Percentiles rank a stretch among this genome's conserved stretches.
Evolutionary conservation across 2,329 filamentous ascomycete species (phyloP).

Genomic region (Ophioceras dolichostomum): DNA sequence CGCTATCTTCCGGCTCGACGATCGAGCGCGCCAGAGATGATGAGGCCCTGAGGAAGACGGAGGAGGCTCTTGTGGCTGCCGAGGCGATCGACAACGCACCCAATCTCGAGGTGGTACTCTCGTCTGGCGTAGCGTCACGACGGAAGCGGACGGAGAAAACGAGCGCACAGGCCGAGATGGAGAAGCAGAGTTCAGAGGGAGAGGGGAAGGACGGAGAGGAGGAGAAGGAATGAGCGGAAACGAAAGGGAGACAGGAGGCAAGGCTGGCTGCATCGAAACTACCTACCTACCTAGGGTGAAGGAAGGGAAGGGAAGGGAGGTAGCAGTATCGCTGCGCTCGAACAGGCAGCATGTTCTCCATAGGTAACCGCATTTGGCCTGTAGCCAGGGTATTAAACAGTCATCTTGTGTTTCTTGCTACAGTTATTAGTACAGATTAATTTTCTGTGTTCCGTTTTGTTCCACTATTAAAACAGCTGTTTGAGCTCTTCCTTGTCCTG

Average conservation of each 20-base stretch:
- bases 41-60: too few relatives aligned
- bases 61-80: too few relatives aligned
- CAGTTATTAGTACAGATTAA: neutral
- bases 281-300: too few relatives aligned
- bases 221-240: neutral
- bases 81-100: neutral
- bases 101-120: neutral
- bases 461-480: neutral
- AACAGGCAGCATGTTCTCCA: neutral
- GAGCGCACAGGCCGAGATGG: neutral
- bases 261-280: neutral
- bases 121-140: neutral
- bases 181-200: neutral
- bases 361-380: neutral
- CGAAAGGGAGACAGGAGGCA: neutral
- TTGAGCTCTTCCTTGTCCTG: conserved; percentile 9
- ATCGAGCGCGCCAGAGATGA: too few relatives aligned
- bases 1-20: neutral
- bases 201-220: neutral
- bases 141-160: neutral
- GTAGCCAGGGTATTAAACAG: too few relatives aligned
- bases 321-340: too few relatives aligned
- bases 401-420: too few relatives aligned
- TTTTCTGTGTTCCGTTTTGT: neutral
- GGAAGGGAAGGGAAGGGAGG: too few relatives aligned